Base-by-base conservation (phyloP, 2,329 filamentous ascomycete genomes). In the Microsporum ferrugineum region DNA sequence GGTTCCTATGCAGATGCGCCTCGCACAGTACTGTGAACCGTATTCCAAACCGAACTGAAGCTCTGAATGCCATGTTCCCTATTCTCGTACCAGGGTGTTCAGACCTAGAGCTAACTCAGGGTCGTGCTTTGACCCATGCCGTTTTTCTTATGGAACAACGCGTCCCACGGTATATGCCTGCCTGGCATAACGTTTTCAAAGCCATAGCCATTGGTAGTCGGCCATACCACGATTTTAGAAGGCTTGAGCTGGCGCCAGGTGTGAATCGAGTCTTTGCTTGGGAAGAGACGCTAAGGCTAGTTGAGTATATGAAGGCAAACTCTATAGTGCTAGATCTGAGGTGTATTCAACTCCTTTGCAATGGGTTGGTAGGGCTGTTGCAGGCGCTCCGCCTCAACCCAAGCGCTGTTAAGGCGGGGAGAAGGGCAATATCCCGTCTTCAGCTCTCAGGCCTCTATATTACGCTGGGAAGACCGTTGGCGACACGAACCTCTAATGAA, bases 121-220 rank as follows among this genome's bases (percentile, higher is more conserved):
- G 29, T 14, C 38, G 17, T n/a, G 39, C 41, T 10, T 23, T 59
- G 8, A 12, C 67, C 29, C 75, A 77, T 63, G 75, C 75, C 3
- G 66, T 73, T 53, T 65, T 70, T 23, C 63, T 78, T 45, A 62
- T 76, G 51, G 70, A 63, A 60, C 57, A 66, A 27, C 68, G 69
- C 31, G 68, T 64, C 23, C 68, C 71, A 8, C 63, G 63, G 29
- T 71, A 71, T 31, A 66, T 68, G 39, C 69, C 71, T 33, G 64
- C 72, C 2, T 78, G 76, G 75, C 66, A 68, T 47, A 64, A 69
- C 39, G 65, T 77, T 31, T 65, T 77, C 67, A 38, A 68, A 68
- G 39, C 63, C 76, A 49, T 45, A 47, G 34, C 51, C n/a, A 10
- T 36, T 7, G 31, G 27, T 10, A 41, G 23, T 33, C 34, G 45